phyloP scores from a whole-genome alignment of 306 rosid species.

The Dryas alaskensis region DNA sequence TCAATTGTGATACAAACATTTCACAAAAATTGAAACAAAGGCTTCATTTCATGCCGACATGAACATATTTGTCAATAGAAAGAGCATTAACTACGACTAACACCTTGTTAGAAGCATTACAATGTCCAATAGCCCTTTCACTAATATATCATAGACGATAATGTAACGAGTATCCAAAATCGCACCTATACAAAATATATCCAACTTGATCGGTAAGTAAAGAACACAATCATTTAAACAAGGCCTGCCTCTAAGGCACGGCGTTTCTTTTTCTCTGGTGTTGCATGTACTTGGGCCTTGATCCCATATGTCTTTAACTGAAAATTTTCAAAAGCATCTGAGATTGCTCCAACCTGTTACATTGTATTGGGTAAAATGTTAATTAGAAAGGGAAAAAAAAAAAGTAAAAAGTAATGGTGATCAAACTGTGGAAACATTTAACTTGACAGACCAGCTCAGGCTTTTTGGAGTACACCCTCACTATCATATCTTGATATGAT shows the following conservation, averaged over 20 bases:
- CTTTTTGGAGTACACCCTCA: slow-evolving; percentile 88
- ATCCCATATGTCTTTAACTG: slow-evolving; percentile 81
- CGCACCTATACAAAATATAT: slow-evolving; percentile 4
- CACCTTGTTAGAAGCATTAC: not conserved
- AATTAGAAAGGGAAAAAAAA: not conserved
- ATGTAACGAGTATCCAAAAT: not conserved
- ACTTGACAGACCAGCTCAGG: slow-evolving; percentile 77
- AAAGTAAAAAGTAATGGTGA: slow-evolving; percentile 4
- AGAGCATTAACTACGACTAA: not conserved
- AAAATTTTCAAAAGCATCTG: slow-evolving; percentile 91
- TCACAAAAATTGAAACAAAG: not conserved
- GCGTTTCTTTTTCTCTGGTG: slow-evolving; percentile 85
- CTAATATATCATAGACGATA: not conserved
- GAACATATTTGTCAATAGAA: not conserved
- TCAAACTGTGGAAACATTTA: slow-evolving; percentile 14
- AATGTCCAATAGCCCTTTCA: not conserved
- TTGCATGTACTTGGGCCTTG: slow-evolving; percentile 77
- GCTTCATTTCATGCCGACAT: slow-evolving; percentile 11
- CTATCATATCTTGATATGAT: slow-evolving; percentile 81
- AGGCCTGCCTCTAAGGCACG: slow-evolving; percentile 22
- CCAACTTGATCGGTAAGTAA: not conserved
- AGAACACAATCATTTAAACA: not conserved
- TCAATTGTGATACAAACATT: not conserved
- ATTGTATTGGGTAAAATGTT: slow-evolving; percentile 24
- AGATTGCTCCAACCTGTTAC: slow-evolving; percentile 68